Evolutionary conservation across 441 rosid species (phyloP).

Genomic region (Pelargonium cotyledonis): DNA sequence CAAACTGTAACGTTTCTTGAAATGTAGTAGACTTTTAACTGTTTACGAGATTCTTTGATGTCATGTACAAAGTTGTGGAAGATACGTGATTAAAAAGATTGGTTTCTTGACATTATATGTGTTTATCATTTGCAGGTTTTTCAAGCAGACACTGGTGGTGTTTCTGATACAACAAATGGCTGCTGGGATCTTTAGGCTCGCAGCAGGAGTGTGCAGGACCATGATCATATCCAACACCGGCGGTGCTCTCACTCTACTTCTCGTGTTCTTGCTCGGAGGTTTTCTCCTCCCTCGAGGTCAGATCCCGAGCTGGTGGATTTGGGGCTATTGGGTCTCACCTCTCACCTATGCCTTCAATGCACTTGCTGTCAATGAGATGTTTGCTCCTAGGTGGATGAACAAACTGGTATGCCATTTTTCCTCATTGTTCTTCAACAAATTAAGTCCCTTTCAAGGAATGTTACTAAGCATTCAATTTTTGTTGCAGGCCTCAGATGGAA

Average conservation of each 20-base stretch:
- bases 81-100: too few species aligned
- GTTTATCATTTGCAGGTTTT: conserved; percentile 43
- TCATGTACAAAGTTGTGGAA: too few species aligned
- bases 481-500: conserved; percentile 43
- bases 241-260: conserved; percentile 49
- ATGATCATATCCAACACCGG: conserved; percentile 77
- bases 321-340: conserved; percentile 89
- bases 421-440: not conserved
- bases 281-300: conserved; percentile 67
- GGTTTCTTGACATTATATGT: not conserved
- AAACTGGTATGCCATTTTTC: conserved; percentile 29
- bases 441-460: not conserved
- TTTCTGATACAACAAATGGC: conserved; percentile 84
- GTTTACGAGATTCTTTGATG: too few species aligned
- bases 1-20: too few species aligned
- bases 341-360: conserved; percentile 66
- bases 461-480: not conserved
- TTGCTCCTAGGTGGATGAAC: conserved; percentile 84
- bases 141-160: conserved; percentile 53
- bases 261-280: conserved; percentile 73
- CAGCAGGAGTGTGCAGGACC: conserved; percentile 66
- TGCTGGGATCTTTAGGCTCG: conserved; percentile 56
- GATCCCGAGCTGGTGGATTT: conserved; percentile 76
- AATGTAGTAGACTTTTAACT: too few species aligned
- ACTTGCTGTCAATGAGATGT: conserved; percentile 55